Percentiles rank a stretch among this genome's conserved stretches.
Evolutionary conservation across 1,284 basidiomycete genomes (phyloP).

Genomic region (Xerocomus minutiporus): DNA sequence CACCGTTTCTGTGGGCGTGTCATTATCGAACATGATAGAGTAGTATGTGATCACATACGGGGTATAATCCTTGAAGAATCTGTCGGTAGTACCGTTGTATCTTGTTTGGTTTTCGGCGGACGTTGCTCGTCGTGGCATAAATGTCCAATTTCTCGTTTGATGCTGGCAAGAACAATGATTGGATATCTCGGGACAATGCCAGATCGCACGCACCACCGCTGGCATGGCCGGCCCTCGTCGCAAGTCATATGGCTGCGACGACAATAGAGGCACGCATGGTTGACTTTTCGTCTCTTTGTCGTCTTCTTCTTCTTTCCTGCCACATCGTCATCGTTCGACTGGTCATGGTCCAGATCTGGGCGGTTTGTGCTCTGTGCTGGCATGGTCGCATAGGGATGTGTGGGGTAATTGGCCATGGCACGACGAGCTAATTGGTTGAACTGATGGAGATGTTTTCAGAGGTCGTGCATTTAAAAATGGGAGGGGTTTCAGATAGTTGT

Average conservation of each 20-base stretch:
- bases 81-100: constrained; percentile 22
- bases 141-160: constrained; percentile 89
- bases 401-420: constrained; percentile 29
- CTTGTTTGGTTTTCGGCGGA: constrained; percentile 44
- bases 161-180: constrained; percentile 42
- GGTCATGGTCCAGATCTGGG: constrained; percentile 26
- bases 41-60: constrained; percentile 6
- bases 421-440: constrained; percentile 6
- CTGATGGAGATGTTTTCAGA: constrained; percentile 7
- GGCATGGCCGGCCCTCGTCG: constrained; percentile 84
- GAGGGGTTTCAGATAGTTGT: constrained; percentile 22
- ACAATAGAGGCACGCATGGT: constrained; percentile 92
- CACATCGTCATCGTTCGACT: constrained; percentile 27
- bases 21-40: constrained; percentile 14
- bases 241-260: constrained; percentile 92
- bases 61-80: constrained; percentile 16
- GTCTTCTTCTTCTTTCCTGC: constrained; percentile 52
- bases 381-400: constrained; percentile 29
- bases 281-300: constrained; percentile 74
- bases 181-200: neutral
- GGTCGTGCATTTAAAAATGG: constrained; percentile 20
- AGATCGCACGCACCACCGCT: constrained; percentile 69
- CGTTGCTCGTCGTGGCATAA: constrained; percentile 84
- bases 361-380: constrained; percentile 15
- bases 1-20: constrained; percentile 28